Conservation (phyloP, 1,139 yeast genomes). For the Saccharomyces hybrid region DNA sequence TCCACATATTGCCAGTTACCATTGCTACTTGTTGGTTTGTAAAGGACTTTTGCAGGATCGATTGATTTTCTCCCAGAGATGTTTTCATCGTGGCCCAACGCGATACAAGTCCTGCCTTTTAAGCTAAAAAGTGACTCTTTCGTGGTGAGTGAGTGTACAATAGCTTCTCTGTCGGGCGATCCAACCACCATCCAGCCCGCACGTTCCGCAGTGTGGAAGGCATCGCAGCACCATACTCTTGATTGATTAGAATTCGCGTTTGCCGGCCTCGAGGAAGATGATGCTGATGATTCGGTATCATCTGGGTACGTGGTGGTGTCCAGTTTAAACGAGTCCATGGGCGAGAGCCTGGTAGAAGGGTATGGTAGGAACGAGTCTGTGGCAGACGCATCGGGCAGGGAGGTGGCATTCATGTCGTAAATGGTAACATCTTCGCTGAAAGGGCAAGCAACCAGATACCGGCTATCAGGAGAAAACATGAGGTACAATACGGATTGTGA, state of each 20-base stretch:
- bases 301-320: not conserved
- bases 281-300: not conserved
- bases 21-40: not conserved
- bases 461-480: slow-evolving; percentile 66
- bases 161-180: slow-evolving; percentile 66
- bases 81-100: not conserved
- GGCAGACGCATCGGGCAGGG: not conserved
- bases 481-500: slow-evolving; percentile 58
- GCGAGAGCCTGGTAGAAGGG: not conserved
- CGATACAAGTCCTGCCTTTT: slow-evolving; percentile 23
- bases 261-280: not conserved
- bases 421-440: slow-evolving; percentile 59
- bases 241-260: slow-evolving; percentile 14
- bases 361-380: not conserved
- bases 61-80: not conserved
- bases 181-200: slow-evolving; percentile 58
- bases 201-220: slow-evolving; percentile 44
- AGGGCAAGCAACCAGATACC: slow-evolving; percentile 60
- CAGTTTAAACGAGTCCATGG: not conserved
- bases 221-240: slow-evolving; percentile 61
- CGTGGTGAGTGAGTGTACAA: not conserved
- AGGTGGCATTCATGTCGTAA: slow-evolving; percentile 44
- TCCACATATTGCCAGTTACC: not conserved
- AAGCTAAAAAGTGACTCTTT: not conserved
- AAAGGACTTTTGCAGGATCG: not conserved